Conservation (phyloP, 2,329 filamentous ascomycete genomes). For the Microdochium nivale region DNA sequence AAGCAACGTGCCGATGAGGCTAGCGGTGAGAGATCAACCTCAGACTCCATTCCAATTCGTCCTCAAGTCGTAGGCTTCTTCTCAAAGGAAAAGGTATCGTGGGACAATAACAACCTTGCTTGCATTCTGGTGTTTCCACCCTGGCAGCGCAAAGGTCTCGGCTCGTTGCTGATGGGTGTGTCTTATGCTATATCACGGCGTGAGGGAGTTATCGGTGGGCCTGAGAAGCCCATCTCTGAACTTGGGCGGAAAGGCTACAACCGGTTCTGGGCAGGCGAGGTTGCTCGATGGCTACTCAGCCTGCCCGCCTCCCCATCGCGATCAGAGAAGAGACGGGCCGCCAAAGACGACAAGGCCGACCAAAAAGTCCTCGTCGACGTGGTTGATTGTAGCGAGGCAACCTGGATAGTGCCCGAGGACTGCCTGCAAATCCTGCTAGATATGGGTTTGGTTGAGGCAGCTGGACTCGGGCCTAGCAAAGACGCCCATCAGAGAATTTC, state of each 20-base stretch:
- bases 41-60: conserved; percentile 7
- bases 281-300: conserved; percentile 59
- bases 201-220: conserved; percentile 78
- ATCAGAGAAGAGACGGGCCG: conserved; percentile 4
- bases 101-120: conserved; percentile 96
- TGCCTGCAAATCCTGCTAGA: conserved; percentile 69
- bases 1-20: conserved; percentile 5
- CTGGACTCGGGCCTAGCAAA: conserved; percentile 35
- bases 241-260: conserved; percentile 76
- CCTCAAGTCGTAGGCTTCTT: conserved; percentile 85
- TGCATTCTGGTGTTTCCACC: conserved; percentile 95
- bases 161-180: conserved; percentile 81
- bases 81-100: conserved; percentile 96
- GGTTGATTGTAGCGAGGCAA: conserved; percentile 63
- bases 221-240: conserved; percentile 87
- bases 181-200: conserved; percentile 86
- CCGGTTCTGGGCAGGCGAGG: conserved; percentile 78
- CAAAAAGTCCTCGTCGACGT: conserved; percentile 51
- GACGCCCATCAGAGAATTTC: conserved; percentile 8
- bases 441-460: conserved; percentile 65
- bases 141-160: conserved; percentile 85
- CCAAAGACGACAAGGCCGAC: conserved; percentile 1
- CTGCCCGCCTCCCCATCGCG: conserved; percentile 28
- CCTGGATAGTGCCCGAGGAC: conserved; percentile 81
- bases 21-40: conserved; percentile 1